Base-by-base conservation (phyloP, 192 early-diverging fungal genomes). In the Coemansia sp. region DNA sequence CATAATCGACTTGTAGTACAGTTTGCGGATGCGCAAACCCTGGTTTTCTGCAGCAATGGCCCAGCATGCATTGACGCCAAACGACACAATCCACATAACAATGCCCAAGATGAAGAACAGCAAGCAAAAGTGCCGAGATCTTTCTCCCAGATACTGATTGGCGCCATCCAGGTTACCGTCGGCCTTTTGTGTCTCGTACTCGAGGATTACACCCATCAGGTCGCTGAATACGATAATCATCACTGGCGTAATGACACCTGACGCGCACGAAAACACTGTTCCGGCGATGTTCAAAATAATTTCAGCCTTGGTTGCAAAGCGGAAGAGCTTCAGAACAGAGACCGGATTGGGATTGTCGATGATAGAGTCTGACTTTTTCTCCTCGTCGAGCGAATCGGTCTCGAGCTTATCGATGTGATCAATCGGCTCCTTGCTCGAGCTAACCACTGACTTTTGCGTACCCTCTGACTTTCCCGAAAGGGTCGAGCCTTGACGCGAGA, bases 1-100 rank as follows among this genome's bases (percentile, higher is more conserved):
- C 57, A 97, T 85, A 54, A 97, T 88, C 29, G 89, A 81, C 39
- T 84, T 69, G 43, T 94, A 83, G 74, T 93, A 97, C 35, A 76
- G 66, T 70, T 88, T 77, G 60, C 94, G 85, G 55, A 95, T 90
- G 47, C 93, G 85, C 57, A 89, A 82, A 13, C 87, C 74, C 66
- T 88, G 89, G 72, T 78, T 82, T 56, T 87, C 88, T 7, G 82
- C 82, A 1, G 76, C 55, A 59, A 79, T 61, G 1, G 76, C 59
- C 70, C 69, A 79, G 64, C 68, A 69, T 14, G 54, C 58, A 27
- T 68, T 69, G 55, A 79, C 60, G 5, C 70, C 65, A 48, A 66
- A 79, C 26, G 70, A 61, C 10, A 64, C 39, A 0, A 69, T 57
- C 76, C 67, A 73, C 69, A 69, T 69, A 37, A 69, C 54, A 47